Evolutionary conservation across 179 eudicot genomes (phyloP).

Genomic region (Vitellaria paradoxa): DNA sequence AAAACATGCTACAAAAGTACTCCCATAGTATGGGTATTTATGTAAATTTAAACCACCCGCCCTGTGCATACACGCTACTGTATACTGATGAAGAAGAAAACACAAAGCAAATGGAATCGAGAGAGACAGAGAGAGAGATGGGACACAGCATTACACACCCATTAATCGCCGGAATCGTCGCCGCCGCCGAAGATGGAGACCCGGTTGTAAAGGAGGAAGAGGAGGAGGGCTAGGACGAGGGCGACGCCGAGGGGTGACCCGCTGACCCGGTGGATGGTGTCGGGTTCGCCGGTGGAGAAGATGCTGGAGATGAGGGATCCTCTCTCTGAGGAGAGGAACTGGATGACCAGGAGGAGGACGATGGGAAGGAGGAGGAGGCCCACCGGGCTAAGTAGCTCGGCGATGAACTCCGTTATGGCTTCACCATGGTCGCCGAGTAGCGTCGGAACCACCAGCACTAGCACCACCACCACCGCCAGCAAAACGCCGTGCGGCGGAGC

Average conservation of each 20-base stretch:
- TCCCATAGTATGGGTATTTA: no score
- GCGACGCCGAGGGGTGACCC: conserved; percentile 59
- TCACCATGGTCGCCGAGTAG: conserved; percentile 64
- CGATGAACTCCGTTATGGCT: conserved; percentile 53
- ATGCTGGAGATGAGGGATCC: conserved; percentile 47
- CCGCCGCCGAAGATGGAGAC: conserved; percentile 47
- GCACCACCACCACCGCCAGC: conserved; percentile 57
- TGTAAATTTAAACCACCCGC: no score
- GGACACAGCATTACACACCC: no score
- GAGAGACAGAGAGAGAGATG: background rate
- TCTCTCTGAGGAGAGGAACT: conserved; percentile 66
- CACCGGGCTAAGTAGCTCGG: conserved; percentile 60
- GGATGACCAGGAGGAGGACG: conserved; percentile 59
- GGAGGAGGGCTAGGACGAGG: conserved; percentile 28
- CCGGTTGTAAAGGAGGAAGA: conserved; percentile 40
- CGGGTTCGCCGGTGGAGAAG: conserved; percentile 63
- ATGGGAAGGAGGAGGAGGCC: conserved; percentile 72
- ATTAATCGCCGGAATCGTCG: conserved; percentile 43
- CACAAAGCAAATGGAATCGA: background rate
- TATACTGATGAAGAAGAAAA: background rate
- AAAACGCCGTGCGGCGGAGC: conserved; percentile 70
- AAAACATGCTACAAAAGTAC: no score
- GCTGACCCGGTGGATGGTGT: conserved; percentile 62
- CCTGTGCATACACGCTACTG: background rate
- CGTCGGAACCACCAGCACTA: conserved; percentile 44